Evolutionary conservation across 139 green algal species (phyloP).

Genomic region (Tetradesmus lagerheimii): DNA sequence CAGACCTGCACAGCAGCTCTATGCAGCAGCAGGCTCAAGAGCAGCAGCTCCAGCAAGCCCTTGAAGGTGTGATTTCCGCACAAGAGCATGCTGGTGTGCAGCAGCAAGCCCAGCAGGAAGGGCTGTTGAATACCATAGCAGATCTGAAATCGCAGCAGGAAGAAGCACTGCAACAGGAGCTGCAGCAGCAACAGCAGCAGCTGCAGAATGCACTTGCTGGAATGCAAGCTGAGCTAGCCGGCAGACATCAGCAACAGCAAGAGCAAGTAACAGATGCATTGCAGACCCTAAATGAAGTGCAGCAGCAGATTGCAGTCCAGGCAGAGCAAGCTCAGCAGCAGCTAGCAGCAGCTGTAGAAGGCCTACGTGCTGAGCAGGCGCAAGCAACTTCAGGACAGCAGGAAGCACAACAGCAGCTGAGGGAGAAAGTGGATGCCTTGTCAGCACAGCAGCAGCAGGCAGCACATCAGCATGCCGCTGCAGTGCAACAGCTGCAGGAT

Average conservation of each 20-base stretch:
- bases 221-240: neutral
- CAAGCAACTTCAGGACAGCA: neutral
- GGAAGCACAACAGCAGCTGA: neutral
- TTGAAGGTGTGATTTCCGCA: neutral
- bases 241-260: neutral
- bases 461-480: neutral
- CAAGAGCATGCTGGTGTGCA: neutral
- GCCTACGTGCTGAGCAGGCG: neutral
- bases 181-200: constrained; percentile 7
- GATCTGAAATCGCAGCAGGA: neutral
- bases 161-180: neutral
- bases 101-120: neutral
- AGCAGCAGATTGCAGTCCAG: neutral
- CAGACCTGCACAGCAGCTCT: neutral
- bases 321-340: neutral
- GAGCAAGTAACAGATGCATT: neutral
- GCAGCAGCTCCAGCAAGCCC: neutral
- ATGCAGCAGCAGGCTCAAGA: neutral
- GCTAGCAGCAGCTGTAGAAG: neutral
- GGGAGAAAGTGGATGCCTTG: neutral
- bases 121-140: neutral
- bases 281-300: neutral
- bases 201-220: neutral
- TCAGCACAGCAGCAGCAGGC: neutral
- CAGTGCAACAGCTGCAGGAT: neutral